These are phyloP conservation scores for Endocalyx cinctus DNA, from an alignment of 2,329 filamentous ascomycete genomes.

Conservation along the genomic window DNA sequence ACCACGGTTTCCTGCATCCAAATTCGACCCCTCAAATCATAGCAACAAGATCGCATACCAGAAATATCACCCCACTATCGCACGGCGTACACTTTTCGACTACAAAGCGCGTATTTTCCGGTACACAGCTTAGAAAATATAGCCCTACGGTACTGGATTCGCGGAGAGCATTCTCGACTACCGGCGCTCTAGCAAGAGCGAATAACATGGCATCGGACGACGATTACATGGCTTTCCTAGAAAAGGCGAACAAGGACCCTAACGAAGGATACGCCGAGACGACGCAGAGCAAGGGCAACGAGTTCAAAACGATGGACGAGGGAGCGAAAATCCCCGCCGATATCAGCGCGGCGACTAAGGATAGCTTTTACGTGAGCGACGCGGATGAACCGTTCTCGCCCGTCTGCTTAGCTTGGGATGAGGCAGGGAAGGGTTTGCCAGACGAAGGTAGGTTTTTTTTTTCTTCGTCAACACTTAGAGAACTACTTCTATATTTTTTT, in stretches of 20 bases:
- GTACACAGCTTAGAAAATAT: no score
- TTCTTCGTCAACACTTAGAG: no score
- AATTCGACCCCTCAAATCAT: no score
- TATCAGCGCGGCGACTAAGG: conserved; percentile 45
- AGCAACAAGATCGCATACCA: no score
- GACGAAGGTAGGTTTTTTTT: conserved; percentile 50
- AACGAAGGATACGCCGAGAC: conserved; percentile 49
- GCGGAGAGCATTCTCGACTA: no score
- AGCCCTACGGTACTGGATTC: no score
- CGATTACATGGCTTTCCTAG: conserved; percentile 77
- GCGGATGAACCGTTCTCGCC: conserved; percentile 82
- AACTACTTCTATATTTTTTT: conserved; percentile 5
- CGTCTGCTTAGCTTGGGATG: conserved; percentile 62
- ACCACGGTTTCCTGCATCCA: no score
- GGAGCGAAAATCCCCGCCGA: conserved; percentile 56
- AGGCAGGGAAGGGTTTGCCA: conserved; percentile 47
- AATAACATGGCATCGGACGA: conserved; percentile 73
- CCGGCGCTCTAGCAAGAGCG: no score
- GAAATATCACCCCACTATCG: no score
- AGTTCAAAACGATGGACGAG: conserved; percentile 49
- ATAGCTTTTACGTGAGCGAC: conserved; percentile 72
- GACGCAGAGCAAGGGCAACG: conserved; percentile 24
- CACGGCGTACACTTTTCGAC: no score
- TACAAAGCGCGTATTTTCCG: no score
- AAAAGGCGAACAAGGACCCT: conserved; percentile 80